Evolutionary conservation across 208 protist genomes (phyloP), one percentile per base, ranked within the genome.

Genomic region (Leishmania braziliensis): DNA sequence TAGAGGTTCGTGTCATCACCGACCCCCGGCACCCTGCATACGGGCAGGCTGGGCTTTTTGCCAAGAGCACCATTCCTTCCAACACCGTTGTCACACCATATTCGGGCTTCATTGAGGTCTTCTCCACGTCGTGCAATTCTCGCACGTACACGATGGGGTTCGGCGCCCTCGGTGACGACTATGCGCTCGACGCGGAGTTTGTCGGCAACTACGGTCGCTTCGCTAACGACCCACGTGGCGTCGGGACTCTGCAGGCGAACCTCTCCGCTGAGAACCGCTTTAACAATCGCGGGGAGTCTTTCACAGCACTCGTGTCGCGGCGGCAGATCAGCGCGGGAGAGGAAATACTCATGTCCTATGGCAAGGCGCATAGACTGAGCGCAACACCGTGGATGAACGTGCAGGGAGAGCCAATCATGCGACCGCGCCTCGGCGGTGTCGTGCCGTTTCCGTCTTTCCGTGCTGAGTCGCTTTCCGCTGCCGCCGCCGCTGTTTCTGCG

Each of bases 101-200:
- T 80, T 84, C 90, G 16, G 95, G 95, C 26, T 92, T 95, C 75
- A 91, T 98, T 39, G 92, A 98, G 80, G 88, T 95, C 20, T 95
- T 95, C 74, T 75, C 78, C 70, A 95, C 92, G 26, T 93, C 92
- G 56, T 92, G 92, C 75, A 98, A 92, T 79, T 96, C 92, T 2
- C 91, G 93, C 66, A 96, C 93, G 20, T 98, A 98, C 85, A 96
- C 93, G 14, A 98, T 98, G 95, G 93, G 95, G 18, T 98, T 95
- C 75, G 95, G 95, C 58, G 88, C 83, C 56, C 78, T 91, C 66
- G 86, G 88, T 14, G 93, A 96, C 79, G 95, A 98, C 79, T 95
- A 92, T 81, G 95, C 89, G 0, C 82, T 98, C 26, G 95, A 98
- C 76, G 95, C 95, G 36, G 93, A 98, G 88, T 98, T 98, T 80